phyloP scores from a whole-genome alignment of 1,284 basidiomycete species.

The Anthracocystis panici-leucophaei region DNA sequence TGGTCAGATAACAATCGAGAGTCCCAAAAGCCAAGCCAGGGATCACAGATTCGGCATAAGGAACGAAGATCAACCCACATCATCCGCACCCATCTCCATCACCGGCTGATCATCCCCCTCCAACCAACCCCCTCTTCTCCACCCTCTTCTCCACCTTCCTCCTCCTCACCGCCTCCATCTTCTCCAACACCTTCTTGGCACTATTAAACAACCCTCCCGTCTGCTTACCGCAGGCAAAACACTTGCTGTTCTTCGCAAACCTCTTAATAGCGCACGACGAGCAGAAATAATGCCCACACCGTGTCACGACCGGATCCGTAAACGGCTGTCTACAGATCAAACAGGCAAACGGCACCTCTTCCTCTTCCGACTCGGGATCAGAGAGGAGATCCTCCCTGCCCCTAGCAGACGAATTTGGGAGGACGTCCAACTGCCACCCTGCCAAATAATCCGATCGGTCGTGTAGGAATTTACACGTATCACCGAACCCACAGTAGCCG shows the following conservation, averaged over 20 bases:
- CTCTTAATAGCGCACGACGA: conserved; percentile 89
- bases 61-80: not conserved
- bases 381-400: conserved; percentile 46
- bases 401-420: conserved; percentile 58
- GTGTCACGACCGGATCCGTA: conserved; percentile 92
- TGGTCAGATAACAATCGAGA: too few species aligned
- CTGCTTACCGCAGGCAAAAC: conserved; percentile 90
- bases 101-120: conserved; percentile 36
- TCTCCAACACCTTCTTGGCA: conserved; percentile 83
- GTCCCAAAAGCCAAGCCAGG: too few species aligned
- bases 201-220: conserved; percentile 95
- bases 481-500: conserved; percentile 98
- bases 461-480: conserved; percentile 83
- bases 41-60: too few species aligned
- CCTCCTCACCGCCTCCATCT: conserved; percentile 71
- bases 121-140: conserved; percentile 28
- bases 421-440: conserved; percentile 86
- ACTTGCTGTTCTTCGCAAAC: conserved; percentile 93
- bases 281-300: conserved; percentile 97
- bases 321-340: conserved; percentile 94
- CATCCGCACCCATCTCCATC: conserved; percentile 17
- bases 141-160: conserved; percentile 32
- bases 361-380: conserved; percentile 71
- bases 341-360: conserved; percentile 97
- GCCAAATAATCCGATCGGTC: conserved; percentile 83